Evolutionary conservation across 208 protist genomes (phyloP), one percentile per base, ranked within the genome.

Genomic region (Porcisia hertigi): DNA sequence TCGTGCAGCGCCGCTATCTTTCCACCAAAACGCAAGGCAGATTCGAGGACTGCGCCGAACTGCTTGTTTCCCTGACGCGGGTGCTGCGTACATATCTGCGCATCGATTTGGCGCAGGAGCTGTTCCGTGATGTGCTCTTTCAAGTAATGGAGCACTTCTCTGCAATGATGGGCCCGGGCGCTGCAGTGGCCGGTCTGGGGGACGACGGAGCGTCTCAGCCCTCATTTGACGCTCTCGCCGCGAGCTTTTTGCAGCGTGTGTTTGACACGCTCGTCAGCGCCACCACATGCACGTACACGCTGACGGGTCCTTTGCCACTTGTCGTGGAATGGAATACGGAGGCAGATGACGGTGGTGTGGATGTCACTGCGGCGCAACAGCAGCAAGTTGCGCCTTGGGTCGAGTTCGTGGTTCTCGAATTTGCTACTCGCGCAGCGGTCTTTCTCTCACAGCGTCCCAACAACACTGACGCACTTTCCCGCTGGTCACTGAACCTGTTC

Each of bases 1-100:
- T 81, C 25, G 49, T 89, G 25, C 39, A 80, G 53, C 76, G 76
- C 43, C 76, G 76, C 53, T 80, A 80, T 53, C 54, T 80, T 5
- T 52, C 65, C 41, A 14, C 58, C 18, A 63, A 49, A 14, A 25
- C 76, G 8, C 47, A 62, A 8, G 76, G 76, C 39, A 80, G 25
- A 16, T 58, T 73, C 16, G 69, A 54, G 18, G 76, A 59, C 34
- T 80, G 76, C 34, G 55, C 14, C 0, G 34, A 72, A 12, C 39
- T 75, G 20, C 58, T 80, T 9, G 36, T 18, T 30, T 30, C 59
- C 5, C 18, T 80, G 41, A 16, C 34, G 2, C 14, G 49, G 45
- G 65, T 62, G 34, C n/a, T 63, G 23, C 39, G 47, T 34, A 53
- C 30, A 30, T 52, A 75, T 58, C 49, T 80, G n/a, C 39, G 62